Conservation (phyloP, 768 basidiomycete genomes). For the Zangia roseola region DNA sequence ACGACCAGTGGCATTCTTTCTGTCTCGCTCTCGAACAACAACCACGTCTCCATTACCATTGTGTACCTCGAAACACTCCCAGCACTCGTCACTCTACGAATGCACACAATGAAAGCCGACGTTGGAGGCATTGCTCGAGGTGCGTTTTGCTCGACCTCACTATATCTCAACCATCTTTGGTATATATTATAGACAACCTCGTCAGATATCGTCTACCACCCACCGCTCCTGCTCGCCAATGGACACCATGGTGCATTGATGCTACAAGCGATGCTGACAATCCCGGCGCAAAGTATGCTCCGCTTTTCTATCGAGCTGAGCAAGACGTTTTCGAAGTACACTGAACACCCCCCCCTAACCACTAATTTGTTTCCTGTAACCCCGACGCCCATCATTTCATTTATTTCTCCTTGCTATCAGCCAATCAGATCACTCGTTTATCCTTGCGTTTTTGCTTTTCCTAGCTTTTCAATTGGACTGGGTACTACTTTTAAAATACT, state of each 20-base stretch:
- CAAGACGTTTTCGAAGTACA: conserved; percentile 88
- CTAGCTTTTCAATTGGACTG: no score
- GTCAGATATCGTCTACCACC: conserved; percentile 59
- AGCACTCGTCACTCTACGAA: conserved; percentile 85
- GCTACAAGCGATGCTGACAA: conserved; percentile 63
- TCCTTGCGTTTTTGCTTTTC: no score
- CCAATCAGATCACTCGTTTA: no score
- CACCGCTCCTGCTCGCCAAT: conserved; percentile 30
- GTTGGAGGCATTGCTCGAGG: conserved; percentile 48
- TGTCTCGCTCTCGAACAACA: conserved; percentile 59
- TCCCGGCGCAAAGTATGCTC: conserved; percentile 70
- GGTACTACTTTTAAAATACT: no score
- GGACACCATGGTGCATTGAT: conserved; percentile 49
- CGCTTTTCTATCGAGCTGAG: conserved; percentile 70
- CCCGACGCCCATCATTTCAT: no score
- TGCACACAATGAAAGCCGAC: conserved; percentile 68
- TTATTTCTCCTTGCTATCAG: no score
- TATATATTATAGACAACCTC: conserved; percentile 53
- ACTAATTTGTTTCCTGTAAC: no score
- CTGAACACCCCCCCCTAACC: conserved; percentile 96
- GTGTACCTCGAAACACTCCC: conserved; percentile 92
- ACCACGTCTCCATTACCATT: conserved; percentile 42
- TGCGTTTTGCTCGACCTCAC: conserved; percentile 24
- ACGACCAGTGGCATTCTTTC: conserved; percentile 72
- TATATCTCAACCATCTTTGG: not conserved